Percentiles rank a stretch among this genome's conserved stretches.
Conservation (phyloP, 139 green algal species). For the Chlamydomonas schloesseri region DNA sequence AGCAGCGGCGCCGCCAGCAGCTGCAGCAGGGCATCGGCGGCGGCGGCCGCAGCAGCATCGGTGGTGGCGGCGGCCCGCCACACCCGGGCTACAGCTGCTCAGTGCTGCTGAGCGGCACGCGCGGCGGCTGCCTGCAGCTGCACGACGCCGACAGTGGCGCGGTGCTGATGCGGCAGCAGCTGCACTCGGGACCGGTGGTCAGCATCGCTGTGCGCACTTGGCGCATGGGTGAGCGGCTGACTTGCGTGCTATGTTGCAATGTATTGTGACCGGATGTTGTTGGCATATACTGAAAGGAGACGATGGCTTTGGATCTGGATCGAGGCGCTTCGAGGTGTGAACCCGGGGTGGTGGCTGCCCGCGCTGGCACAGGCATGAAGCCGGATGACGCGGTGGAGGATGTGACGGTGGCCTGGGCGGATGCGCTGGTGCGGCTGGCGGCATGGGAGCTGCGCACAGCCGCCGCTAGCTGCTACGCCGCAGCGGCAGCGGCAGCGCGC, state of each 20-base stretch:
- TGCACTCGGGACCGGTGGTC: conserved; percentile 46
- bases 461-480: conserved; percentile 14
- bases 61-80: not conserved
- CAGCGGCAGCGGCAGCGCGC: not conserved
- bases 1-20: not conserved
- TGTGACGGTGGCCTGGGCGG: conserved; percentile 63
- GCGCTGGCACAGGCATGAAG: conserved; percentile 55
- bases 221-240: conserved; percentile 13
- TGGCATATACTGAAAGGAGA: too few relatives aligned
- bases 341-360: too few relatives aligned
- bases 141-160: conserved; percentile 46
- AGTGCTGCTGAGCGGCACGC: conserved; percentile 70
- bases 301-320: too few relatives aligned
- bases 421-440: conserved; percentile 65
- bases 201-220: conserved; percentile 28
- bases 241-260: not conserved
- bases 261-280: too few relatives aligned
- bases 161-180: conserved; percentile 69
- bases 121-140: conserved; percentile 70
- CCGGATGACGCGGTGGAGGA: conserved; percentile 62
- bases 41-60: not conserved
- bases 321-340: too few relatives aligned
- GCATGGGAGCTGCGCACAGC: conserved; percentile 55
- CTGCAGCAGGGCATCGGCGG: not conserved
- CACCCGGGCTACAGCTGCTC: conserved; percentile 14